Base-by-base conservation (phyloP, 2,329 filamentous ascomycete genomes). In the Zymoseptoria ardabiliae region DNA sequence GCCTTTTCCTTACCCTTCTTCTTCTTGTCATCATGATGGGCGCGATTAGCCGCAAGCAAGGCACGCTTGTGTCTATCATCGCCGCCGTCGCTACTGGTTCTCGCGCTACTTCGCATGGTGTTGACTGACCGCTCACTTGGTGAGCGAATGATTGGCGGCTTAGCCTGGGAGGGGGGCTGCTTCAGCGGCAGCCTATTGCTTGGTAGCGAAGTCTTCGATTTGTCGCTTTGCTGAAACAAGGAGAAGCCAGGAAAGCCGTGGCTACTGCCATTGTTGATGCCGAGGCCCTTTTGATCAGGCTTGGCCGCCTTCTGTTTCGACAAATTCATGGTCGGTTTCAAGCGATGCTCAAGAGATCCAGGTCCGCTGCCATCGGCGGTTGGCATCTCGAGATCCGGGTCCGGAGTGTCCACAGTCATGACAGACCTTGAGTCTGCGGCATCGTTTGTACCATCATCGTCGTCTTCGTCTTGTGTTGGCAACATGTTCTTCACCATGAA, bases 281-380 rank as follows among this genome's bases (percentile, higher is more conserved):
- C 72, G 1, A 73, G 63, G 7, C 72, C 72, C 57, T 67, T 69
- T 48, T 63, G 59, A 8, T 73, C 68, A 28, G 60, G 55, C 59
- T 70, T 71, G 51, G 61, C 50, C 52, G 66, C 67, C 55, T 64
- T 68, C 52, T 61, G 63, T 65, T 71, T 79, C 45, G 72, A 75
- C 64, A 80, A 74, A 20, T 81, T 87, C 69, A 96, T 76, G 0
- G 93, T 97, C 11, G 94, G 91, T 57, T 87, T 87, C 49, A 97
- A 80, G 41, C 93, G 86, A 57, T 91, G 80, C 71, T 95, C 91
- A 22, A 97, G 81, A 28, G 90, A 88, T 3, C 89, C 88, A 8
- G 88, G 81, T 11, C 86, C 83, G 4, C 83, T 86, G 8, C 80
- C 77, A 61, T 84, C 82, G 19, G 53, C 52, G 22, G 20, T 28